Base-by-base conservation (phyloP, 2,329 filamentous ascomycete genomes). In the Didymella lethalis region DNA sequence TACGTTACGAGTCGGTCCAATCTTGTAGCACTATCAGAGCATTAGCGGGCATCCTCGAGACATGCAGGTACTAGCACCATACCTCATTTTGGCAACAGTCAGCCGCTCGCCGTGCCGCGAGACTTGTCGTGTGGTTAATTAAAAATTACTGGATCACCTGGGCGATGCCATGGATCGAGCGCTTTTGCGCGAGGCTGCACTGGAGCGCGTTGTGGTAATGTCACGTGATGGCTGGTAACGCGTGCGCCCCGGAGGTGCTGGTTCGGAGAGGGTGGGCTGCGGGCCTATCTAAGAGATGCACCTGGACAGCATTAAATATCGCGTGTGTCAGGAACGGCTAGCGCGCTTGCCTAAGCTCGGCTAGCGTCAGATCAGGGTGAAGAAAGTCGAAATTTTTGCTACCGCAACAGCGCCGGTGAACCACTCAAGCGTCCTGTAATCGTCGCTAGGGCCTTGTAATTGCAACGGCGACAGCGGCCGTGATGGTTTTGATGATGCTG, bases 1-100 rank as follows among this genome's bases (percentile, higher is more conserved):
- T 70, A 76, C 73, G 71, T 76, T 67, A 76, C 73, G 60, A 76
- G 73, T 64, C 73, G 71, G 64, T 76, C 73, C 66, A 76, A 70
- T 72, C 72, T 74, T 60, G 73, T 75, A 68, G 66, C 73, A 75
- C 73, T 75, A 71, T 69, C 54, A 64, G 44, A 60, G 61, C 61
- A 66, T 75, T 75, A 75, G 73, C 73, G 68, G 67, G 66, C 62
- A 63, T 65, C 53, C 51, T 61, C 43, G 26, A 63, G 36, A 64
- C 61, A 68, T 69, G 68, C 67, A 69, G 64, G 62, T 62, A 64
- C 59, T 34, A 59, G 53, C 43, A 59, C 47, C 70, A 64, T 68
- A 74, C 72, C 72, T 74, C 71, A 74, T 74, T 52, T 61, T 65
- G 64, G 61, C 64, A 59, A 57, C 18, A 43, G 32, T 25, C 40